Percentiles rank a stretch among this genome's conserved stretches.
These are phyloP conservation scores for Cicer yamashitae DNA, from an alignment of 306 rosid genomes.

Conservation along the genomic window DNA sequence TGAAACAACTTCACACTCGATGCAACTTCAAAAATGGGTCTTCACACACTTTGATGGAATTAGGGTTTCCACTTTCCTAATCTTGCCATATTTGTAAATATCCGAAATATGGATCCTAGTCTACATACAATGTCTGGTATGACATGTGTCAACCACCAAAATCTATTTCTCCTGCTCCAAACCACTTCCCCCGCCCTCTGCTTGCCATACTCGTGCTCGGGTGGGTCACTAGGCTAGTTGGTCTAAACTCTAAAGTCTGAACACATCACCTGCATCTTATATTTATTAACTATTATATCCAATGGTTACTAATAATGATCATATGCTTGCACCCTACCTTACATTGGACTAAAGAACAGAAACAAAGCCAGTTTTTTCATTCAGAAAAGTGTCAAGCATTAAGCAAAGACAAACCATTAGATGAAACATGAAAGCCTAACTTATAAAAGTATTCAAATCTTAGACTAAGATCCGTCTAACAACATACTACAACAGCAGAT, in stretches of 20 bases:
- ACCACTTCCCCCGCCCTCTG: too few relatives aligned
- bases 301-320: neutral
- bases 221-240: too few relatives aligned
- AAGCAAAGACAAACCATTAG: constrained; percentile 32
- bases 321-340: neutral
- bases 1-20: neutral
- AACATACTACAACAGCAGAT: constrained; percentile 45
- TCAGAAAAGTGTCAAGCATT: constrained; percentile 24
- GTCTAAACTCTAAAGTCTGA: too few relatives aligned
- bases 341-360: neutral
- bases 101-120: too few relatives aligned
- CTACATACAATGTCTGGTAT: too few relatives aligned
- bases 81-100: too few relatives aligned
- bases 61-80: too few relatives aligned
- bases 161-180: too few relatives aligned
- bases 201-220: too few relatives aligned
- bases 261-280: too few relatives aligned
- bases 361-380: constrained; percentile 5
- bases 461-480: constrained; percentile 45
- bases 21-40: neutral
- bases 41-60: neutral
- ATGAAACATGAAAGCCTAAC: constrained; percentile 41
- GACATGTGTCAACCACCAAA: too few relatives aligned
- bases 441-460: constrained; percentile 34
- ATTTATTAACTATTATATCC: too few relatives aligned